These are phyloP conservation scores for Hydnomerulius pinastri DNA, from an alignment of 768 basidiomycete species.

Conservation along the genomic window DNA sequence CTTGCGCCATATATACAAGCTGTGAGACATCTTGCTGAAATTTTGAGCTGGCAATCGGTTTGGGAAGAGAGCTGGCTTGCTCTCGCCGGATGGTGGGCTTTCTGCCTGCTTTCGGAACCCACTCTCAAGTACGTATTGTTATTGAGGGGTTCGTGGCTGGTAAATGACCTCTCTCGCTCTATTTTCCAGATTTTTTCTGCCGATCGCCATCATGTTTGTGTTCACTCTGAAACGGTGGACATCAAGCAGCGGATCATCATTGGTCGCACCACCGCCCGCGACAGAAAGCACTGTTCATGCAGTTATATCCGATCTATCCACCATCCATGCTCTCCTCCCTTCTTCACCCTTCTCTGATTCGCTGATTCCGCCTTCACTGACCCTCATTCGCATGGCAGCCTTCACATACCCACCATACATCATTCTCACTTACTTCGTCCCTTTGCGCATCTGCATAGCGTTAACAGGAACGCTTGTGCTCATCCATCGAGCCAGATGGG, in stretches of 20 bases:
- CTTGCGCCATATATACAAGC: slow-evolving; percentile 56
- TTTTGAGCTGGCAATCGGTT: slow-evolving; percentile 55
- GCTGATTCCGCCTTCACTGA: slow-evolving; percentile 27
- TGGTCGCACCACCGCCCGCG: slow-evolving; percentile 32
- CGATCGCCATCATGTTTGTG: slow-evolving; percentile 46
- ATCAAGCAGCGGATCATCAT: slow-evolving; percentile 17
- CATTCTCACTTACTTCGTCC: slow-evolving; percentile 60
- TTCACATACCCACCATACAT: slow-evolving; percentile 68
- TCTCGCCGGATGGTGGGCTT: slow-evolving; percentile 75
- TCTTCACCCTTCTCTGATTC: slow-evolving; percentile 31
- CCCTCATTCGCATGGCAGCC: slow-evolving; percentile 57
- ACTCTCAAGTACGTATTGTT: slow-evolving; percentile 47
- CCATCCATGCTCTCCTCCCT: slow-evolving; percentile 63
- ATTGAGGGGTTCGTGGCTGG: neutral
- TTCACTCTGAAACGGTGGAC: slow-evolving; percentile 35
- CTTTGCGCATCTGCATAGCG: slow-evolving; percentile 61
- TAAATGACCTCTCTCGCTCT: neutral
- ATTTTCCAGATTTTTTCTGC: slow-evolving; percentile 56
- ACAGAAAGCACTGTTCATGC: slow-evolving; percentile 58
- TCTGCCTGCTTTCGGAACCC: slow-evolving; percentile 61
- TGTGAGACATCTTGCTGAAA: slow-evolving; percentile 45
- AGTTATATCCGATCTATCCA: slow-evolving; percentile 64
- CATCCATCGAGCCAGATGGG: slow-evolving; percentile 71
- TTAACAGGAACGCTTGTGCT: slow-evolving; percentile 59
- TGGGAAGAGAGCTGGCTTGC: slow-evolving; percentile 68